Percentiles rank a stretch among this genome's conserved stretches.
These are phyloP conservation scores for Penicillium soppii DNA, from an alignment of 495 filamentous ascomycete genomes.

Conservation along the genomic window DNA sequence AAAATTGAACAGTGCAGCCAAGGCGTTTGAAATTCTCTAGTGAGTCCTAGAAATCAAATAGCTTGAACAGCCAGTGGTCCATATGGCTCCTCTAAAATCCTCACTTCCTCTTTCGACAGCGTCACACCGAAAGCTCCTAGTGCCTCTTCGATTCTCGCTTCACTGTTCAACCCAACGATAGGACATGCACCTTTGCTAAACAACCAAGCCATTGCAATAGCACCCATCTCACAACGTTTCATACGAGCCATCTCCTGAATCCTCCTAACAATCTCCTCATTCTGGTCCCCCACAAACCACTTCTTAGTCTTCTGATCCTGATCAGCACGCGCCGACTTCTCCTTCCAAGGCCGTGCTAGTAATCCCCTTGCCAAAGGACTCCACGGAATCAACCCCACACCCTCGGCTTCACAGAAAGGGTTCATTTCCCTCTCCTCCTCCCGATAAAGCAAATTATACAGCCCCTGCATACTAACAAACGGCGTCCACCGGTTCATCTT, in stretches of 20 bases:
- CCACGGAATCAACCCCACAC: constrained; percentile 69
- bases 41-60: constrained; percentile 1
- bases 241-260: constrained; percentile 60
- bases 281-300: constrained; percentile 22
- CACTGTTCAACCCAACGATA: constrained; percentile 59
- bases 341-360: constrained; percentile 44
- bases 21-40: background rate
- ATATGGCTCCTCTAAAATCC: constrained; percentile 62
- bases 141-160: constrained; percentile 56
- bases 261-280: constrained; percentile 50
- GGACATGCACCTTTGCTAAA: constrained; percentile 47
- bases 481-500: constrained; percentile 63
- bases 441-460: constrained; percentile 67
- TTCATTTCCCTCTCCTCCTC: constrained; percentile 77
- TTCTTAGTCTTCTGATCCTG: constrained; percentile 18
- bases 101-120: constrained; percentile 55
- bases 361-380: constrained; percentile 53
- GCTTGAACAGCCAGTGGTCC: constrained; percentile 28
- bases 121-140: constrained; percentile 43
- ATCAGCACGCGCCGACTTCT: constrained; percentile 16
- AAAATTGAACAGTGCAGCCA: too few species aligned
- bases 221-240: constrained; percentile 55
- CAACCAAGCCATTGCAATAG: constrained; percentile 63
- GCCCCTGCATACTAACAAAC: constrained; percentile 69
- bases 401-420: constrained; percentile 63